Conservation (phyloP, 768 basidiomycete species). For the Cystofilobasidium capitatum region DNA sequence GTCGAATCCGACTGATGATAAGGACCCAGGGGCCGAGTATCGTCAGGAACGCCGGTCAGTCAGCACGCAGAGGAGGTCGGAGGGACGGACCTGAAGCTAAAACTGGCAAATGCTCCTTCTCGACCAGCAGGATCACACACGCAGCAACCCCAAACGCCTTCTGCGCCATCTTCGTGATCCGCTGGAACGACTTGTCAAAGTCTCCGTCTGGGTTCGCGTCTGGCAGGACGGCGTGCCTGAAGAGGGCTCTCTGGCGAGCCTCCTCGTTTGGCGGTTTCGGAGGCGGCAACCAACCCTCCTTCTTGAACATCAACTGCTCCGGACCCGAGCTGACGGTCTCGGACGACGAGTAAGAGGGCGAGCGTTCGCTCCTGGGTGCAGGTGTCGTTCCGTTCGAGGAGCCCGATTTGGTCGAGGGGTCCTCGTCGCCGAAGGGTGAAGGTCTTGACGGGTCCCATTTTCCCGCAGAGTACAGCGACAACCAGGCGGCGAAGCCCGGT, state of each 20-base stretch:
- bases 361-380: not conserved
- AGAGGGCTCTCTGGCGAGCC: not conserved
- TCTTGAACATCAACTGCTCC: not conserved
- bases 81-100: conserved; percentile 1
- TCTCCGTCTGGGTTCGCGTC: not conserved
- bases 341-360: not conserved
- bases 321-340: not conserved
- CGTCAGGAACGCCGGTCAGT: not conserved
- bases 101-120: not conserved
- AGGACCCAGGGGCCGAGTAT: not conserved
- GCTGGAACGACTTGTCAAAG: not conserved
- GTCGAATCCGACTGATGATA: not conserved
- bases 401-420: not conserved
- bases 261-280: conserved; percentile 9
- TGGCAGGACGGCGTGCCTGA: not conserved
- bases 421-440: not conserved
- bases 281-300: conserved; percentile 6
- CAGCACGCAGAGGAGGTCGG: not conserved
- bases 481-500: not conserved
- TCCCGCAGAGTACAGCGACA: not conserved
- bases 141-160: not conserved
- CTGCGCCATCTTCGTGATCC: not conserved
- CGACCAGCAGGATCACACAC: conserved; percentile 2
- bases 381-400: not conserved
- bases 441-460: not conserved